A percentile compares a stretch with the other conserved stretches of the same genome.
Evolutionary conservation across 169 alveolate genomes (phyloP).

Genomic region (Plasmodium chabaudi): DNA sequence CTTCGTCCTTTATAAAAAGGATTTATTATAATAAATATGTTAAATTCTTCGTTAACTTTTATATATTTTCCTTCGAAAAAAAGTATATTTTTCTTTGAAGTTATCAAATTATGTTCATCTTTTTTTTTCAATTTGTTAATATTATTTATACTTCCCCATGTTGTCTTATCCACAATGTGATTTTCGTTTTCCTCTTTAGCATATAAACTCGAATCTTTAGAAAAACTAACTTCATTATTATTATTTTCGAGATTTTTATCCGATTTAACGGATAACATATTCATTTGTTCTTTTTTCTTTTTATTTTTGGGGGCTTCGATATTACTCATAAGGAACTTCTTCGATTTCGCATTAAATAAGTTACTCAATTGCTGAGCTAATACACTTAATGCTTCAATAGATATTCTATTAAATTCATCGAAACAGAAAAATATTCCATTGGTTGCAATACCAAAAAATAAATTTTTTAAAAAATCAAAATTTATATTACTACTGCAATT

Average conservation of each 20-base stretch:
- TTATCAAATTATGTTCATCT: constrained; percentile 65
- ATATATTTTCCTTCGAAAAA: constrained; percentile 89
- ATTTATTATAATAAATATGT: constrained; percentile 98
- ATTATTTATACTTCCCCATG: background rate
- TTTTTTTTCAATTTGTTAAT: background rate
- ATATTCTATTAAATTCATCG: constrained; percentile 98
- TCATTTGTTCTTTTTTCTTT: background rate
- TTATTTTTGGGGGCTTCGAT: background rate
- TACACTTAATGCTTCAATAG: constrained; percentile 96
- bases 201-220: too few species aligned
- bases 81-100: constrained; percentile 86
- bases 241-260: too few species aligned
- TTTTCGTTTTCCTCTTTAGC: background rate
- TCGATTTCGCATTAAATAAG: constrained; percentile 65
- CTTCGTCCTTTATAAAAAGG: constrained; percentile 99
- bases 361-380: constrained; percentile 91
- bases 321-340: constrained; percentile 24
- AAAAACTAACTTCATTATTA: too few species aligned
- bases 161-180: background rate
- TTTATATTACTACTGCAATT: constrained; percentile 98
- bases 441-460: constrained; percentile 94
- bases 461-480: constrained; percentile 96
- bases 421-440: constrained; percentile 99
- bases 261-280: too few species aligned
- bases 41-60: constrained; percentile 93